phyloP scores from a whole-genome alignment of 768 basidiomycete species.

The Mycena alexandri region DNA sequence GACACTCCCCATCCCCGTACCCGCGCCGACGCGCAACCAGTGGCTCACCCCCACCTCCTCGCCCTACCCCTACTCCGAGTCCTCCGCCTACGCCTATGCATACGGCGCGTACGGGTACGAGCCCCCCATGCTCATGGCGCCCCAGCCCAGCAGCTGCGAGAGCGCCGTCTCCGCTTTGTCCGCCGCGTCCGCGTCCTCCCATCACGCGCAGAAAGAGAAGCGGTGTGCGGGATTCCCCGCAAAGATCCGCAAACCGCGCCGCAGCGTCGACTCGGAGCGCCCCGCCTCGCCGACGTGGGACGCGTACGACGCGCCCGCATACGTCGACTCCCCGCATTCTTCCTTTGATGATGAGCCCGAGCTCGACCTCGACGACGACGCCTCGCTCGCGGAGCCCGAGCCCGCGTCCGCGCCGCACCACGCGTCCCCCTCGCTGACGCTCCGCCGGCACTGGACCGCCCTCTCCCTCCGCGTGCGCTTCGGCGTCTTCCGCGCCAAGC shows the following conservation, averaged over 20 bases:
- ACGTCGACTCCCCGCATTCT: background rate
- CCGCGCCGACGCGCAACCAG: constrained; percentile 30
- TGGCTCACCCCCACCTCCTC: constrained; percentile 30
- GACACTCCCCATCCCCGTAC: background rate
- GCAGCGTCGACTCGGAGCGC: constrained; percentile 17
- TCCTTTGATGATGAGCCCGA: too few species aligned
- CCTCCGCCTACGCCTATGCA: background rate
- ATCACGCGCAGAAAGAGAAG: constrained; percentile 8
- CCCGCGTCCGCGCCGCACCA: too few species aligned
- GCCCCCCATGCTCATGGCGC: too few species aligned
- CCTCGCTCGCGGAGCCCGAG: background rate
- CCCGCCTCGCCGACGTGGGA: background rate
- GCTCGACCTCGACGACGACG: constrained; percentile 12
- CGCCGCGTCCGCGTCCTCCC: background rate
- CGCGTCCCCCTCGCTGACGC: background rate
- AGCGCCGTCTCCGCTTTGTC: constrained; percentile 2
- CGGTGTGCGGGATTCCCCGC: background rate
- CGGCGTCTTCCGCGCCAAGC: constrained; percentile 37
- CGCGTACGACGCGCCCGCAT: too few species aligned
- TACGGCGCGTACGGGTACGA: background rate
- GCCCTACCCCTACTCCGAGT: constrained; percentile 34
- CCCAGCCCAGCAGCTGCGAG: constrained; percentile 10
- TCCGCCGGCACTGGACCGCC: constrained; percentile 31
- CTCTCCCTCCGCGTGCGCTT: constrained; percentile 37
- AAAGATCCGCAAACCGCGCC: constrained; percentile 36